phyloP scores from a whole-genome alignment of 2,329 filamentous ascomycete genomes.

The Beauveria varroae region DNA sequence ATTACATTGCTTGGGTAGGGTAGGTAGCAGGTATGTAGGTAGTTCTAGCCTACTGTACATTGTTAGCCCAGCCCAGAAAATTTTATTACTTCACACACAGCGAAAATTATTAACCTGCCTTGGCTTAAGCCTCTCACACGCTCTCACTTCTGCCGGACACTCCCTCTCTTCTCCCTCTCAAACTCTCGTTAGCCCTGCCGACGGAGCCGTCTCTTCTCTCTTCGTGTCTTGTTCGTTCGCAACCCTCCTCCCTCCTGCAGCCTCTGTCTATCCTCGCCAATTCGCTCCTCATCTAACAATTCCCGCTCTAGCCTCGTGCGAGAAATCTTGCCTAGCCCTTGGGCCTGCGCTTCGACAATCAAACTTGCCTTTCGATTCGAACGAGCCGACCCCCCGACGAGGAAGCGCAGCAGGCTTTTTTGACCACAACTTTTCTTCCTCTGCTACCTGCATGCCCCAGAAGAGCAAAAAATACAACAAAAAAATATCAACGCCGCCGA shows the following conservation, averaged over 20 bases:
- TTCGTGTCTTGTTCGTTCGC: neutral
- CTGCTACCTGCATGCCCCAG: neutral
- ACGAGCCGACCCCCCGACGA: conserved; percentile 2
- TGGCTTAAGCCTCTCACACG: conserved; percentile 3
- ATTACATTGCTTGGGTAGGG: neutral
- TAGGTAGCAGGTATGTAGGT: neutral
- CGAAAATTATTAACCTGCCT: conserved; percentile 23
- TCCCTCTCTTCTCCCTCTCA: neutral
- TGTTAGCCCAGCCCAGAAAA: conserved; percentile 24
- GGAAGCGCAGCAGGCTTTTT: conserved; percentile 3
- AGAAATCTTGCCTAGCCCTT: neutral
- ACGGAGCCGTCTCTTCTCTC: neutral
- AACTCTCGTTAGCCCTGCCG: conserved; percentile 4
- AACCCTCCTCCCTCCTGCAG: neutral
- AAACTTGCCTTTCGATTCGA: conserved; percentile 1
- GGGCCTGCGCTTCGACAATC: conserved; percentile 4
- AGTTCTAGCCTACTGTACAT: neutral
- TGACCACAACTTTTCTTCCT: conserved; percentile 3
- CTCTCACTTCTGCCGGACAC: neutral
- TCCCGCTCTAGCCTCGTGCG: neutral
- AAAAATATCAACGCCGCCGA: neutral
- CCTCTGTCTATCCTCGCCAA: neutral
- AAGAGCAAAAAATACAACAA: neutral
- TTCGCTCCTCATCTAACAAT: conserved; percentile 1
- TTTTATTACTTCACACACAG: conserved; percentile 36